Conservation (phyloP, 345 rosid genomes). For the Carallia brachiata region DNA sequence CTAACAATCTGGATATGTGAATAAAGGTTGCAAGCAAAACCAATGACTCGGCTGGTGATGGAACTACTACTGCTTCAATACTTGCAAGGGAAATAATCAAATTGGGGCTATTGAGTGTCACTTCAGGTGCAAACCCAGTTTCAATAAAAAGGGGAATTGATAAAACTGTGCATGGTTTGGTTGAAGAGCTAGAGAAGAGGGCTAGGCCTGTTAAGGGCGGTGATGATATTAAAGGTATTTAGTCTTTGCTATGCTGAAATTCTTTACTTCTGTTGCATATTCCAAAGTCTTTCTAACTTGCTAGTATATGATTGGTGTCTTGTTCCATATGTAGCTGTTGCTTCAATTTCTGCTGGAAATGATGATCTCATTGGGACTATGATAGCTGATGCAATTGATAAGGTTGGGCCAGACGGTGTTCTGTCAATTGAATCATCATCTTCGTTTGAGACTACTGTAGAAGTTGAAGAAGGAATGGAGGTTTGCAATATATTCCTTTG, state of each 20-base stretch:
- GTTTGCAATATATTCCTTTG: constrained; percentile 27
- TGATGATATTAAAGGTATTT: constrained; percentile 77
- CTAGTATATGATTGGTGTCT: not conserved
- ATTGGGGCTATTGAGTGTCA: constrained; percentile 81
- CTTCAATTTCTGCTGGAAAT: constrained; percentile 93
- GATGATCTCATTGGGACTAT: constrained; percentile 91
- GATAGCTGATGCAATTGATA: constrained; percentile 98
- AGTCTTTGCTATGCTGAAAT: not conserved
- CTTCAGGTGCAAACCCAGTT: constrained; percentile 96
- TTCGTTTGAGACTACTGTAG: constrained; percentile 91
- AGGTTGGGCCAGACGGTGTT: constrained; percentile 99
- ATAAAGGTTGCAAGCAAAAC: constrained; percentile 94
- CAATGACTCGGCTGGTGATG: constrained; percentile 98
- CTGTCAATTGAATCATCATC: constrained; percentile 96
- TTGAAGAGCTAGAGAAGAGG: constrained; percentile 81
- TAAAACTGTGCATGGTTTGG: constrained; percentile 71
- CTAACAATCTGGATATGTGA: not conserved
- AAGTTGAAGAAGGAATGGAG: constrained; percentile 99
- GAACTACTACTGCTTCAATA: constrained; percentile 91
- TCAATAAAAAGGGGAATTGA: constrained; percentile 87
- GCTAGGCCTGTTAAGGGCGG: constrained; percentile 86
- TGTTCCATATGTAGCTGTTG: constrained; percentile 54
- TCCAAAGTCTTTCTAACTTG: not conserved
- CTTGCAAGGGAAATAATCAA: constrained; percentile 93
- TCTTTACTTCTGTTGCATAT: too few relatives aligned